A percentile compares a stretch with the other conserved stretches of the same genome.
These are phyloP conservation scores for Colletotrichum somersetense DNA, from an alignment of 2,329 filamentous ascomycete species.

Conservation along the genomic window DNA sequence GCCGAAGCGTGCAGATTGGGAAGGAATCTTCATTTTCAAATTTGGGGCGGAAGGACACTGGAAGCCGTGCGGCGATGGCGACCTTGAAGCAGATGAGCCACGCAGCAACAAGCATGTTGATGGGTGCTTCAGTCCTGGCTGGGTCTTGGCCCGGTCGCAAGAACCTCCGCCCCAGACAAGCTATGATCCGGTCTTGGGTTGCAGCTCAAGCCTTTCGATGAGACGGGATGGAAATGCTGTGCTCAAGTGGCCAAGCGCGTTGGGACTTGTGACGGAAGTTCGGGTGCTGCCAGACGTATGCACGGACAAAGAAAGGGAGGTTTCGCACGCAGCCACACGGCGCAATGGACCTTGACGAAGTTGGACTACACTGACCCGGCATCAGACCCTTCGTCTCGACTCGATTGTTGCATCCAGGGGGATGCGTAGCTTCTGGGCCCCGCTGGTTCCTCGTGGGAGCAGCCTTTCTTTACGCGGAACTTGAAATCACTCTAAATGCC, in stretches of 20 bases:
- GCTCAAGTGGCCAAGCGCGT: background rate
- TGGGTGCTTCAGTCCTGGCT: background rate
- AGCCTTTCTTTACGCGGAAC: background rate
- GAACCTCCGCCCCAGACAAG: constrained; percentile 16
- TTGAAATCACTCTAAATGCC: background rate
- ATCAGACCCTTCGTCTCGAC: background rate
- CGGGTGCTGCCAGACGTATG: constrained; percentile 3
- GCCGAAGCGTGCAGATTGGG: constrained; percentile 17
- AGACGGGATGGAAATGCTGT: background rate
- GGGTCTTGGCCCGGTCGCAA: constrained; percentile 33
- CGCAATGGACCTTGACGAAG: background rate
- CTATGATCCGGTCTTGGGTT: background rate
- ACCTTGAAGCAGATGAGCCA: constrained; percentile 2
- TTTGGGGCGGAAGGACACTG: background rate
- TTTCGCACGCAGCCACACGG: background rate
- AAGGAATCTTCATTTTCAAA: background rate
- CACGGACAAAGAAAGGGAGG: background rate
- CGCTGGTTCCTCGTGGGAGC: background rate
- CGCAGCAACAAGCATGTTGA: background rate
- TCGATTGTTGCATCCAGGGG: background rate
- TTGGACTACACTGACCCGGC: background rate
- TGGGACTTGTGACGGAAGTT: background rate
- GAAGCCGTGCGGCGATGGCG: background rate
- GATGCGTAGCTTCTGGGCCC: background rate
- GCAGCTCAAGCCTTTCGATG: background rate